Evolutionary conservation across 1,284 basidiomycete species (phyloP).

Genomic region (Pyrrhoderma noxium): DNA sequence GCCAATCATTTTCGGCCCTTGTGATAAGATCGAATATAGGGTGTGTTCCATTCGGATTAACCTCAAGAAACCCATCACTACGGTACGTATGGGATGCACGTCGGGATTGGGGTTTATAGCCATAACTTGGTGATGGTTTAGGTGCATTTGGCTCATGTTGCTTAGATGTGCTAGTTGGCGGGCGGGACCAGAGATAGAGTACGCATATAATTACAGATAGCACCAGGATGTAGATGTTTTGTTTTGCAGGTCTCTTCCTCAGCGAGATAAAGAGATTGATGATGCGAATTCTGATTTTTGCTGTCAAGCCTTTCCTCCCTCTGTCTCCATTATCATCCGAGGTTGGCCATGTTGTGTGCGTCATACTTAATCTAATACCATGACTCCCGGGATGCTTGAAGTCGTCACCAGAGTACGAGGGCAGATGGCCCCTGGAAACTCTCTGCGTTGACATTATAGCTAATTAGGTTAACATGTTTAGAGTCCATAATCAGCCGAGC

Average conservation of each 20-base stretch:
- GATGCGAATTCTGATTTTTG: neutral
- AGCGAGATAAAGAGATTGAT: neutral
- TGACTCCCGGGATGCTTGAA: neutral
- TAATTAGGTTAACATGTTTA: neutral
- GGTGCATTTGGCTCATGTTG: neutral
- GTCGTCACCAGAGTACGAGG: slow-evolving; percentile 9
- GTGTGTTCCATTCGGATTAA: slow-evolving; percentile 27
- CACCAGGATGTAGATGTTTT: neutral
- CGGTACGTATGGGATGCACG: slow-evolving; percentile 10
- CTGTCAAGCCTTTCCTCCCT: no score
- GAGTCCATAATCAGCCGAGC: no score
- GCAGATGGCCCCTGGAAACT: slow-evolving; percentile 7
- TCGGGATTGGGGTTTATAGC: neutral
- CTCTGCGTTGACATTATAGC: slow-evolving; percentile 5
- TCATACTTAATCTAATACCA: neutral
- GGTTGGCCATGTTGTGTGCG: no score
- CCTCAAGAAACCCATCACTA: slow-evolving; percentile 14
- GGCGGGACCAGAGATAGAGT: slow-evolving; percentile 6
- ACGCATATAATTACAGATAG: neutral
- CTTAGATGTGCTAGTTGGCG: neutral
- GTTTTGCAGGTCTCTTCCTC: neutral
- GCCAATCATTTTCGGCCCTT: slow-evolving; percentile 42
- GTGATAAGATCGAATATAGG: slow-evolving; percentile 48
- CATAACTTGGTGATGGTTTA: neutral
- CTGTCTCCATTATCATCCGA: no score